Conservation (phyloP, 2,329 filamentous ascomycete species). For the Aspergillus niger region DNA sequence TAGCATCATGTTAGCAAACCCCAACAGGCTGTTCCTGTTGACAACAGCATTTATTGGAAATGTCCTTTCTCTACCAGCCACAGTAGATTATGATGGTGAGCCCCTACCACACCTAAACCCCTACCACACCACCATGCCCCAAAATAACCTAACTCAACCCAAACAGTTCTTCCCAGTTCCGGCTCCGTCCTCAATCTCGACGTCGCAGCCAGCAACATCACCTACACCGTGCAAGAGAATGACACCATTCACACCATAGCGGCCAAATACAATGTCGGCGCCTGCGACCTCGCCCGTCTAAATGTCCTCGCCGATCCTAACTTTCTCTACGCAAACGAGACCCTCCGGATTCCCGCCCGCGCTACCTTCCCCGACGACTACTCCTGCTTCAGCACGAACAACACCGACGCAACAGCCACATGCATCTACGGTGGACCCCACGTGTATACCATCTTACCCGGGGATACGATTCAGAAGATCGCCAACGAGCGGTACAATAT, state of each 20-base stretch:
- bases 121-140: neutral
- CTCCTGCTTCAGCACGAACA: neutral
- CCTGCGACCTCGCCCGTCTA: neutral
- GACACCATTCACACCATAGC: neutral
- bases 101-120: too few species aligned
- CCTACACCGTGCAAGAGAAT: neutral
- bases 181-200: neutral
- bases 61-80: neutral
- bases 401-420: neutral
- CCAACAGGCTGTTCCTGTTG: neutral
- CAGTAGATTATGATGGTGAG: neutral
- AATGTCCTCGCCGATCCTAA: neutral
- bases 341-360: neutral
- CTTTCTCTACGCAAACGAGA: neutral
- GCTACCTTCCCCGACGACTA: neutral
- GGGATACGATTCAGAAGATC: neutral
- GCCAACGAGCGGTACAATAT: neutral
- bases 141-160: neutral
- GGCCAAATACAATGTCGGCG: neutral
- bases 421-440: neutral
- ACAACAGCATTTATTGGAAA: neutral
- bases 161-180: neutral
- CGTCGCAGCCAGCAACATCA: neutral
- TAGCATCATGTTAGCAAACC: neutral
- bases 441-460: neutral